Base-by-base conservation (phyloP, 768 basidiomycete genomes). In the Nidularia pulvinata region DNA sequence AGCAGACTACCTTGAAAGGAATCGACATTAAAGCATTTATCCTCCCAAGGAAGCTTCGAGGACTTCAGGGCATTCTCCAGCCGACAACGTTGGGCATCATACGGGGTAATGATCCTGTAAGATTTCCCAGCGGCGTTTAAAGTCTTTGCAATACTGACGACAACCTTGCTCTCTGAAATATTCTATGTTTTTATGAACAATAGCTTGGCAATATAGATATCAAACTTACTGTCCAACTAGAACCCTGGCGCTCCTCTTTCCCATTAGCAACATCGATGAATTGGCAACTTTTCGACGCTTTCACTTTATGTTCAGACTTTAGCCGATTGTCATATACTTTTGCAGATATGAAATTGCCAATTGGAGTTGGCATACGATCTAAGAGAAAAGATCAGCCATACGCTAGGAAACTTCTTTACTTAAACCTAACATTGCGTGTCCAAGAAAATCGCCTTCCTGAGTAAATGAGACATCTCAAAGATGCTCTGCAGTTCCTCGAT, bases 1-100 rank as follows among this genome's bases (percentile, higher is more conserved):
- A 10, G 32, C 49, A 50, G 14, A n/a, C 51, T 59, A 83, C 88
- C 89, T 78, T 91, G 90, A 59, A 91, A 91, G 1, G 86, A 82
- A 60, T 91, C 89, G 30, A 91, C 83, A 64, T 88, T 90, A 71
- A 88, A 91, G 51, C 83, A 84, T 51, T 75, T 85, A 55, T 89
- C 76, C 37, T 80, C 62, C 81, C 81, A 85, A 1, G 69, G 60
- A 0, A 91, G 65, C 0, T 74, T 69, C 35, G 68, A 67, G 0
- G 53, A 42, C 58, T 85, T 76, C 10, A 91, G 66, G 7, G 66
- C 64, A 1, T 66, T 66, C 60, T 89, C 85, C 13, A 91, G 62
- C 5, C 61, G 52, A 11, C 69, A 72, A 7, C 87, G 76, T 63
- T 91, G 90, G 5, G 81, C 78, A 65, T 90, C 88, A 65, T 91